These are phyloP conservation scores for Didymella exigua DNA, from an alignment of 2,329 filamentous ascomycete genomes.

Conservation along the genomic window DNA sequence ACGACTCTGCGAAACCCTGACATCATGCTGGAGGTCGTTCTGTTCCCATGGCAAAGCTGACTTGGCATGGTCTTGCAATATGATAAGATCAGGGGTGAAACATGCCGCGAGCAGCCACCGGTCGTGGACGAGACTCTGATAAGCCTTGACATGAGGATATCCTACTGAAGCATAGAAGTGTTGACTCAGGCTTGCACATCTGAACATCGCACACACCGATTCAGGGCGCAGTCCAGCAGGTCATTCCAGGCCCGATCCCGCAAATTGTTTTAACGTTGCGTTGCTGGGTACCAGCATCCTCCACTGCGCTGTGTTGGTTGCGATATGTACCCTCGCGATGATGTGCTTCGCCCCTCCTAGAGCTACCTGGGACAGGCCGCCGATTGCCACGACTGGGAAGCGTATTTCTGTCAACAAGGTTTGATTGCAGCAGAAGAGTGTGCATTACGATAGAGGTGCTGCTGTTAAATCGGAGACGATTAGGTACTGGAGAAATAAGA, in stretches of 20 bases:
- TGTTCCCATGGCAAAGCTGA: neutral
- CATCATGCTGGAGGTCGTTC: neutral
- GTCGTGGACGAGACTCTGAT: neutral
- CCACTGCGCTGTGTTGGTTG: neutral
- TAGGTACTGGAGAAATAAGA: neutral
- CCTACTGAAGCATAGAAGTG: too few relatives aligned
- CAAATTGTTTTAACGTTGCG: neutral
- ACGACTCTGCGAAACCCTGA: neutral
- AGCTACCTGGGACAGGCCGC: neutral
- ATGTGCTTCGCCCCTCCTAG: slow-evolving; percentile 10
- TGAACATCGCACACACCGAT: too few relatives aligned
- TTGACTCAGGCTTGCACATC: too few relatives aligned
- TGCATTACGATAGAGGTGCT: neutral
- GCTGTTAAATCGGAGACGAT: neutral
- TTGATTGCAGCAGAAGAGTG: slow-evolving; percentile 12
- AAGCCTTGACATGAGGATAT: neutral
- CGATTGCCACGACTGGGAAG: slow-evolving; percentile 1
- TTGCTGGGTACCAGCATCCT: neutral
- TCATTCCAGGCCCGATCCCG: neutral
- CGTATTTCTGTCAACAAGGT: neutral
- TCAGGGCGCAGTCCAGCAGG: neutral
- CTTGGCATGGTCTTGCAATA: slow-evolving; percentile 1
- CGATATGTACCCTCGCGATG: slow-evolving; percentile 8
- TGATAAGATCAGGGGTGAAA: slow-evolving; percentile 4
- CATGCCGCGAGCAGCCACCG: neutral